Evolutionary conservation across 1,284 basidiomycete genomes (phyloP).

Genomic region (Sanghuangporus weigelae): DNA sequence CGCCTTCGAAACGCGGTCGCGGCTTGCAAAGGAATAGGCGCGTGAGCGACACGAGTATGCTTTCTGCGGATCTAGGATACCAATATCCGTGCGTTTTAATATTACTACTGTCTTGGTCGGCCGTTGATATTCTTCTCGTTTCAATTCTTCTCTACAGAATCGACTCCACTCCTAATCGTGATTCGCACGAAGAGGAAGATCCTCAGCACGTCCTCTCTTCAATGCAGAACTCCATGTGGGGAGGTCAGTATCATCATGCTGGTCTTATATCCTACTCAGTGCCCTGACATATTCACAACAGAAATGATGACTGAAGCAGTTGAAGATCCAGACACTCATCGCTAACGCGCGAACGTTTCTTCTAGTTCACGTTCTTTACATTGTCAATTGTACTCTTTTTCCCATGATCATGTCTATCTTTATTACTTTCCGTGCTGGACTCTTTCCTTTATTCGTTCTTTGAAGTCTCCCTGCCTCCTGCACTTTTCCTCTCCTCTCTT

Average conservation of each 20-base stretch:
- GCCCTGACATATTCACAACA: background rate
- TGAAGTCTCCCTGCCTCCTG: background rate
- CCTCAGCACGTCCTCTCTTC: slow-evolving; percentile 49
- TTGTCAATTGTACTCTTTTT: background rate
- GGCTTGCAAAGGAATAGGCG: slow-evolving; percentile 47
- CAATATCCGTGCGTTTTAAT: slow-evolving; percentile 39
- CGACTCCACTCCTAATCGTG: slow-evolving; percentile 37
- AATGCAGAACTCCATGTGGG: slow-evolving; percentile 65
- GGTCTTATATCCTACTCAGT: background rate
- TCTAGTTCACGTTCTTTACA: slow-evolving; percentile 2
- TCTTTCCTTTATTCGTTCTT: background rate
- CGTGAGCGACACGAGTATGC: slow-evolving; percentile 53
- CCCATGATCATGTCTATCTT: slow-evolving; percentile 7
- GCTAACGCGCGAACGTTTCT: background rate
- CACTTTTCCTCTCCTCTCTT: background rate
- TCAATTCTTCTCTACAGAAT: slow-evolving; percentile 30
- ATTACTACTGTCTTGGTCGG: slow-evolving; percentile 8
- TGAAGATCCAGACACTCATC: slow-evolving; percentile 17
- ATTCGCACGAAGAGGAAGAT: slow-evolving; percentile 37
- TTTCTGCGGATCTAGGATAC: slow-evolving; percentile 50
- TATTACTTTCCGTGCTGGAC: background rate
- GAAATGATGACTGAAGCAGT: slow-evolving; percentile 24
- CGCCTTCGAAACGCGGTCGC: slow-evolving; percentile 32
- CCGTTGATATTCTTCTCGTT: background rate
- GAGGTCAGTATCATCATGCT: slow-evolving; percentile 39